These are phyloP conservation scores for Porphyra umbilicalis DNA, from an alignment of 31 red algal species.

Conservation along the genomic window DNA sequence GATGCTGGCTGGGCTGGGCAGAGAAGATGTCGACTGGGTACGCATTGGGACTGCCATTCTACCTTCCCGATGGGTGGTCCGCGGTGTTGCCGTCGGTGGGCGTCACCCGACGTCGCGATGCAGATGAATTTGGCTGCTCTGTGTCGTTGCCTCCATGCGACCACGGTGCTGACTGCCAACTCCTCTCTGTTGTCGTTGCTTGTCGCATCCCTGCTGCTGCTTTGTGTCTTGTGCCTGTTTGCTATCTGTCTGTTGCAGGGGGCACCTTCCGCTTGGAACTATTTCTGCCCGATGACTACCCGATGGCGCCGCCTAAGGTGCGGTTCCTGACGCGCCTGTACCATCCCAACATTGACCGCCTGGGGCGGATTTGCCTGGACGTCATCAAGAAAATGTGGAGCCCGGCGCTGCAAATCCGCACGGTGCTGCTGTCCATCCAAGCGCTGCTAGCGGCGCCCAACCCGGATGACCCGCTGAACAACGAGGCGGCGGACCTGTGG, in stretches of 20 bases:
- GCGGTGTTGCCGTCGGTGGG: no score
- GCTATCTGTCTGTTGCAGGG: neutral
- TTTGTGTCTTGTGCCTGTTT: no score
- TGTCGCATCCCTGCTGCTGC: neutral
- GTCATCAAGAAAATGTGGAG: slow-evolving; percentile 98
- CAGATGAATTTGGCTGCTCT: neutral
- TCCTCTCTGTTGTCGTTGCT: no score
- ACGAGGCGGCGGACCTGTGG: slow-evolving; percentile 92
- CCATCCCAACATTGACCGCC: slow-evolving; percentile 97
- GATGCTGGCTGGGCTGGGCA: no score
- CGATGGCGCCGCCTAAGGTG: slow-evolving; percentile 84
- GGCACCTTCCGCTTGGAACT: slow-evolving; percentile 82
- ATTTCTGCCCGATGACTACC: slow-evolving; percentile 94
- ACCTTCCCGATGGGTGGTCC: no score
- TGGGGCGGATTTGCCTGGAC: slow-evolving; percentile 93
- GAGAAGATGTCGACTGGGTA: no score
- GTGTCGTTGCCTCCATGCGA: no score
- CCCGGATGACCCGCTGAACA: slow-evolving; percentile 89
- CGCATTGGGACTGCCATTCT: no score
- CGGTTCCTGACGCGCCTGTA: slow-evolving; percentile 90
- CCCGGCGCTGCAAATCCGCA: slow-evolving; percentile 85
- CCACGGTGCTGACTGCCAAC: no score
- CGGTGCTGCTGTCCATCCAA: slow-evolving; percentile 85
- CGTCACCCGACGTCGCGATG: no score
- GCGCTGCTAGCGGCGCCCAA: slow-evolving; percentile 84